phyloP scores from a whole-genome alignment of 1,284 basidiomycete genomes.

The Apiotrichum porosum region DNA sequence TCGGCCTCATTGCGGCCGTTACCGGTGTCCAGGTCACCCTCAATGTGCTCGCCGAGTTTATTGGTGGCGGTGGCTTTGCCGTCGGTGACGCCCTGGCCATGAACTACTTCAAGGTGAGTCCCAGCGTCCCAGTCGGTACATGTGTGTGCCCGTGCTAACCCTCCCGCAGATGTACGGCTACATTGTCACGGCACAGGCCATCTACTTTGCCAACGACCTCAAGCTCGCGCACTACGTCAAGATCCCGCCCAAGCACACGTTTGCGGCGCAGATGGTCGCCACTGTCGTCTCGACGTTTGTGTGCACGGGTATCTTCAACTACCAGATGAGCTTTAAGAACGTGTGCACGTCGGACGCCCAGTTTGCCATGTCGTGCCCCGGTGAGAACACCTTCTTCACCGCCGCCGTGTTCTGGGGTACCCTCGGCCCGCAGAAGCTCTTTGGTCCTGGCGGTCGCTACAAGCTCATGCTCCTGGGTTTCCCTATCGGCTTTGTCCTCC shows the following conservation, averaged over 20 bases:
- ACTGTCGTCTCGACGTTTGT: slow-evolving; percentile 53
- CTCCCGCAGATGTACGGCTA: slow-evolving; percentile 36
- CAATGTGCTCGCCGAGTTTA: slow-evolving; percentile 57
- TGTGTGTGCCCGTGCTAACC: no score
- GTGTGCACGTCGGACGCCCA: slow-evolving; percentile 23
- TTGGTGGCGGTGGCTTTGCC: slow-evolving; percentile 54
- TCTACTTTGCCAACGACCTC: slow-evolving; percentile 53
- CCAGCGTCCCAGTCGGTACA: no score
- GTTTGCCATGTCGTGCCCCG: slow-evolving; percentile 21
- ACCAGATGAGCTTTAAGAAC: slow-evolving; percentile 19
- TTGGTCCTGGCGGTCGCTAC: slow-evolving; percentile 61
- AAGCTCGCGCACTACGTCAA: slow-evolving; percentile 47
- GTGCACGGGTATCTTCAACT: slow-evolving; percentile 24
- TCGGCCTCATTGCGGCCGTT: slow-evolving; percentile 57
- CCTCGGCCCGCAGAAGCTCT: slow-evolving; percentile 66
- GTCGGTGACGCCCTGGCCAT: slow-evolving; percentile 58
- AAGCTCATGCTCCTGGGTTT: slow-evolving; percentile 61
- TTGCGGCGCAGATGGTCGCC: slow-evolving; percentile 63
- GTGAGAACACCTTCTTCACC: slow-evolving; percentile 7
- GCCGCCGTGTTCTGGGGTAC: slow-evolving; percentile 65
- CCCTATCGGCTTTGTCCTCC: slow-evolving; percentile 64
- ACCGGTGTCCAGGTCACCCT: slow-evolving; percentile 55
- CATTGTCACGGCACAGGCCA: slow-evolving; percentile 54
- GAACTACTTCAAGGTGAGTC: slow-evolving; percentile 69
- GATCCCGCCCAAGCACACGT: slow-evolving; percentile 52